These are phyloP conservation scores for Scutellaria barbata DNA, from an alignment of 257 asterid species.

Conservation along the genomic window DNA sequence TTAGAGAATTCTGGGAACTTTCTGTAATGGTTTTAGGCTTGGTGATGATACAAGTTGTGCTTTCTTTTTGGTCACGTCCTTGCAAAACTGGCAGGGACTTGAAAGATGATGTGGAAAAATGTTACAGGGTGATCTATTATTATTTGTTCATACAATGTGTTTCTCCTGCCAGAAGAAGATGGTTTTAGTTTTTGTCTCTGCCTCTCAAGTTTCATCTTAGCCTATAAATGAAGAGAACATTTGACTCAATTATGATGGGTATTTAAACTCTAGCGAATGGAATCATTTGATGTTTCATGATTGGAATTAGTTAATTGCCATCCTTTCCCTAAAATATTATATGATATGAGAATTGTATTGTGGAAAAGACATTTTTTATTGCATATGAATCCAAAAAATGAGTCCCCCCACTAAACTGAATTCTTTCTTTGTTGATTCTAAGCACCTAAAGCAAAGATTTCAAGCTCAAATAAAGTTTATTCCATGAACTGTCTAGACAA, in stretches of 20 bases:
- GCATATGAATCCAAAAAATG: conserved; percentile 6
- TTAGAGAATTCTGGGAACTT: background rate
- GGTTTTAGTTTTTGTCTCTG: background rate
- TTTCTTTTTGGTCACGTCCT: background rate
- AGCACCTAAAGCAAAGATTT: conserved; percentile 20
- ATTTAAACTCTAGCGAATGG: background rate
- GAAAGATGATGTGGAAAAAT: conserved; percentile 9
- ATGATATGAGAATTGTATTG: background rate
- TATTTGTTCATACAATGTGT: background rate
- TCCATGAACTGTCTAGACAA: conserved; percentile 3
- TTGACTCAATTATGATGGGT: conserved; percentile 16
- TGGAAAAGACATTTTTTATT: background rate
- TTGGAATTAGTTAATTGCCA: background rate
- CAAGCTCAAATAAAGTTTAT: conserved; percentile 18
- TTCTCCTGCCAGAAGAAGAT: conserved; percentile 17
- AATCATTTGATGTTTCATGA: conserved; percentile 13
- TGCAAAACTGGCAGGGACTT: conserved; percentile 7
- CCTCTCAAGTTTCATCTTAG: conserved; percentile 20
- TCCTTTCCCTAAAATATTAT: background rate
- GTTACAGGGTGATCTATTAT: background rate
- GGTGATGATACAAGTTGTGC: background rate
- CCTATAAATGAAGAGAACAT: conserved; percentile 1
- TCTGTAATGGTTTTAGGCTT: background rate
- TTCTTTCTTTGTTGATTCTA: background rate
- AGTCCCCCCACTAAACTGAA: conserved; percentile 5